Evolutionary conservation across 2,329 filamentous ascomycete genomes (phyloP), one percentile per base, ranked within the genome.

Genomic region (Cladosporium oxysporum): DNA sequence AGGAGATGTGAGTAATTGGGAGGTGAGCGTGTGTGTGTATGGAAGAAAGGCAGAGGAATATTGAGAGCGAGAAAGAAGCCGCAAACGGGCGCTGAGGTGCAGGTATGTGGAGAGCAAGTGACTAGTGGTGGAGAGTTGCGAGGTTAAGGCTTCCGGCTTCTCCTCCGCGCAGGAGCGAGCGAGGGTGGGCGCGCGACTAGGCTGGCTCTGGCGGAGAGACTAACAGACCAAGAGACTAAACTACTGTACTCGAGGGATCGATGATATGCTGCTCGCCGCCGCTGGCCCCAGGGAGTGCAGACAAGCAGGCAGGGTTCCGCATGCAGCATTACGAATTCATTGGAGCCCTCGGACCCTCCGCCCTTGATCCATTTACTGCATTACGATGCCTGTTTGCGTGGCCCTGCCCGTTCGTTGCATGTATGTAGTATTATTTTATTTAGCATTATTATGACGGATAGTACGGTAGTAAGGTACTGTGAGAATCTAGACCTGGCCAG

Each of bases 321-420:
- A 41, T 21, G 55, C 35, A 59, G 37, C 35, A 59, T 59, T 59
- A 59, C 57, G 37, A 47, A 59, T 47, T 28, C 26, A 47, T 59
- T 59, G 57, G 29, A 55, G 52, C 52, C 28, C 52, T 33, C 52
- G 26, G 21, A 23, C 23, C 49, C 11, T 29, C 29, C 12, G 52
- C 28, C 11, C 52, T 33, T 31, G 52, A n/a, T 33, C 52, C 52
- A 55, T 52, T 26, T 52, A 28, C 49, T 52, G 49, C 49, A 29
- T 55, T 31, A 29, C 31, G 52, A 29, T 29, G 28, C 28, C 47
- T 31, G 26, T 31, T 33, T 55, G 26, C 52, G 18, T 33, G 52
- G 52, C 52, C 33, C 29, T 55, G 28, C 28, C 52, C 28, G 14
- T 55, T 26, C 23, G 3, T 26, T 26, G 3, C 23, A 26, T 26